Evolutionary conservation across 169 alveolate species (phyloP).

Genomic region (Plasmodium falciparum): DNA sequence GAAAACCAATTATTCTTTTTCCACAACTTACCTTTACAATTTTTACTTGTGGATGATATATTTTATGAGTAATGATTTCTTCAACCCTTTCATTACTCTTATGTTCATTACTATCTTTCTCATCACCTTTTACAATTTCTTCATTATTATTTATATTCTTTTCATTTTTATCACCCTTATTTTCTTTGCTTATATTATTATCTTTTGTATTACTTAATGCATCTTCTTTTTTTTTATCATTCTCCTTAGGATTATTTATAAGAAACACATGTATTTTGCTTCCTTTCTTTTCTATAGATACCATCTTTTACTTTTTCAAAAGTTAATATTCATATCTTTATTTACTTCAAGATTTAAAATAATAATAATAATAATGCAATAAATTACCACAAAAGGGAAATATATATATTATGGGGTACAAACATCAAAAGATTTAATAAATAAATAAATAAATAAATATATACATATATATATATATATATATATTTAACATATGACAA

Average conservation of each 20-base stretch:
- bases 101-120: not conserved
- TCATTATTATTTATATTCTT: not conserved
- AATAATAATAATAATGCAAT: not conserved
- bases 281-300: slow-evolving; percentile 25
- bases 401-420: too few species aligned
- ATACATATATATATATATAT: too few species aligned
- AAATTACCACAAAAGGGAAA: not conserved
- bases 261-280: slow-evolving; percentile 68
- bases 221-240: slow-evolving; percentile 2
- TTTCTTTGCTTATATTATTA: not conserved
- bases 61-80: slow-evolving; percentile 68
- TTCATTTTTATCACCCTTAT: not conserved
- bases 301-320: slow-evolving; percentile 3
- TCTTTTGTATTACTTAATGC: not conserved
- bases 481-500: not conserved
- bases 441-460: too few species aligned
- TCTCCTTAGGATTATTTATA: slow-evolving; percentile 29
- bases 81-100: slow-evolving; percentile 4
- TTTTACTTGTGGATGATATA: slow-evolving; percentile 65
- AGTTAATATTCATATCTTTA: slow-evolving; percentile 18
- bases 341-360: not conserved
- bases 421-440: too few species aligned
- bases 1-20: slow-evolving; percentile 47
- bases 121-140: not conserved
- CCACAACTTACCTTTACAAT: slow-evolving; percentile 73